Percentiles rank a stretch among this genome's conserved stretches.
phyloP scores from a whole-genome alignment of 148 eudicot species.

The Spergularia bocconei region DNA sequence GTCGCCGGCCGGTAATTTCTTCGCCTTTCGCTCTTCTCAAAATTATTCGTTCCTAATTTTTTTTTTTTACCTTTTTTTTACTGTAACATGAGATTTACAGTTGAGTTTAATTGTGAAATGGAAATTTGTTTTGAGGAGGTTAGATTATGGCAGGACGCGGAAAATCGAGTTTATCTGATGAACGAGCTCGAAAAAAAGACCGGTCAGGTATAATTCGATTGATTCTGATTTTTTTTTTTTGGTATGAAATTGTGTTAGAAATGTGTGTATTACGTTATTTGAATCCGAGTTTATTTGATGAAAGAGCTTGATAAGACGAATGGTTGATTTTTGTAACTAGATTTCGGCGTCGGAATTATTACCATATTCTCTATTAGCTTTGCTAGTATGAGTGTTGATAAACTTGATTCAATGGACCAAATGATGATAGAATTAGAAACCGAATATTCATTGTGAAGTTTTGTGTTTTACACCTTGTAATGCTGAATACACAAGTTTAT shows the following conservation, averaged over 20 bases:
- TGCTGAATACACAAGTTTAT: background rate
- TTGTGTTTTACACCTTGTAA: background rate
- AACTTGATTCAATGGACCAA: background rate
- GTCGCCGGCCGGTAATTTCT: slow-evolving; percentile 58
- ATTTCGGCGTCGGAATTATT: background rate
- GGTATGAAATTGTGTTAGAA: no score
- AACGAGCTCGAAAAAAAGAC: slow-evolving; percentile 68
- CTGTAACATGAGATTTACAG: background rate
- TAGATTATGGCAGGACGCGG: slow-evolving; percentile 91
- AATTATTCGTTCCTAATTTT: background rate
- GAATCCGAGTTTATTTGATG: no score
- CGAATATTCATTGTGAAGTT: slow-evolving; percentile 1
- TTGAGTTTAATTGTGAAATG: slow-evolving; percentile 5
- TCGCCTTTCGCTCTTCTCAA: background rate
- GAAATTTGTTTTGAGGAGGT: background rate
- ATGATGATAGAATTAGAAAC: background rate
- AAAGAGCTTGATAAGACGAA: background rate
- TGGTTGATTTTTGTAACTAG: background rate
- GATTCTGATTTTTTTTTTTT: background rate
- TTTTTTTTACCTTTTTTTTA: no score
- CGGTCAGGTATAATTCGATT: slow-evolving; percentile 49
- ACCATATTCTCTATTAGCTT: background rate
- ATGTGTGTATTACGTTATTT: background rate
- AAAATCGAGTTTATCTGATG: slow-evolving; percentile 59
- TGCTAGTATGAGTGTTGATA: background rate